phyloP scores from a whole-genome alignment of 768 basidiomycete genomes.

The Arthromyces matolae region DNA sequence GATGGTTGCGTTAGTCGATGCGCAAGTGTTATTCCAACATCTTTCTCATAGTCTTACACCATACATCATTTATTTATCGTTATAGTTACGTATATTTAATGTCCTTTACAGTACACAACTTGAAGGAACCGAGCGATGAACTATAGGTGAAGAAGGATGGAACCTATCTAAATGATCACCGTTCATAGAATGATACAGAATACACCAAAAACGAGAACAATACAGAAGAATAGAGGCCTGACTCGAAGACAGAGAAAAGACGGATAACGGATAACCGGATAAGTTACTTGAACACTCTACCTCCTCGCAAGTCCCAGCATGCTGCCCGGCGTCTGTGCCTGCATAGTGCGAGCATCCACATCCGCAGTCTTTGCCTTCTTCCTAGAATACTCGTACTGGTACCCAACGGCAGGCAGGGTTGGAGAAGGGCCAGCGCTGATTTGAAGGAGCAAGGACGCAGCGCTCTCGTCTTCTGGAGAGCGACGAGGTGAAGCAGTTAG shows the following conservation, averaged over 20 bases:
- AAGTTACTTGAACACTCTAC: neutral
- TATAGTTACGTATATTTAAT: too few relatives aligned
- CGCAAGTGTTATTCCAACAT: too few relatives aligned
- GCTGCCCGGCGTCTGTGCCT: constrained; percentile 21
- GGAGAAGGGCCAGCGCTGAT: constrained; percentile 44
- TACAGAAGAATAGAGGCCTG: too few relatives aligned
- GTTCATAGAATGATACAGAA: too few relatives aligned
- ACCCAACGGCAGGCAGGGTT: neutral
- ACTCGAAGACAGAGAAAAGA: neutral
- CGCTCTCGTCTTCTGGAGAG: constrained; percentile 67
- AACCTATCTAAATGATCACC: too few relatives aligned
- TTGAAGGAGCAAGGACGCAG: constrained; percentile 63
- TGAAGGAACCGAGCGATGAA: too few relatives aligned
- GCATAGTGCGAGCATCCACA: constrained; percentile 1
- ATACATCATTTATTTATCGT: too few relatives aligned
- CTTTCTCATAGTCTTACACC: too few relatives aligned
- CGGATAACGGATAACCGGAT: neutral
- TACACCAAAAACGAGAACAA: too few relatives aligned
- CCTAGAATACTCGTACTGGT: neutral
- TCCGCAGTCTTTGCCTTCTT: neutral
- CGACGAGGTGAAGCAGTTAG: constrained; percentile 20
- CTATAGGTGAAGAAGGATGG: too few relatives aligned
- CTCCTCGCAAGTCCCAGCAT: constrained; percentile 16
- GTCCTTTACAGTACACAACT: too few relatives aligned
- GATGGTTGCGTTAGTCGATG: too few relatives aligned